Conservation (phyloP, 208 protist species). For the Acanthamoeba healyi region DNA sequence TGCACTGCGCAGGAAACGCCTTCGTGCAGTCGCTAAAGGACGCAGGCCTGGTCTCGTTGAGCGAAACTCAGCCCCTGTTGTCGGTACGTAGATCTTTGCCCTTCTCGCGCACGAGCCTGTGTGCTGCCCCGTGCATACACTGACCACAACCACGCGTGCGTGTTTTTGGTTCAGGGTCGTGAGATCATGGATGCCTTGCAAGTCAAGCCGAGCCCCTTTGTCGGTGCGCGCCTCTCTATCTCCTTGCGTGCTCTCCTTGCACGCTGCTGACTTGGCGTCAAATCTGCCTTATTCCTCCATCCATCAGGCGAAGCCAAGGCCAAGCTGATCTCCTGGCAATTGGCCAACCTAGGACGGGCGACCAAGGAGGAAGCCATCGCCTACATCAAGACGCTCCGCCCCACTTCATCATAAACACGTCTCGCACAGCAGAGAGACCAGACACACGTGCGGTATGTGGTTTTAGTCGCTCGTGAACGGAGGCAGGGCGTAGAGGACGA, state of each 20-base stretch:
- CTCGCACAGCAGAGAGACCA: too few relatives aligned
- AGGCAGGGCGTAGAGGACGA: neutral
- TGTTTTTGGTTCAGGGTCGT: neutral
- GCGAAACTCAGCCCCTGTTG: neutral
- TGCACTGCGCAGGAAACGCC: neutral
- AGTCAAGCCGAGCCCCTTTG: neutral
- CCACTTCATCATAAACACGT: too few relatives aligned
- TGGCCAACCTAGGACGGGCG: neutral
- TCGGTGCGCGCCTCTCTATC: neutral
- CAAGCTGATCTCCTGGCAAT: neutral
- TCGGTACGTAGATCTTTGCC: too few relatives aligned
- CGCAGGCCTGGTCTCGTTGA: neutral
- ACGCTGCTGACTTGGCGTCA: too few relatives aligned
- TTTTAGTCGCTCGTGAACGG: too few relatives aligned
- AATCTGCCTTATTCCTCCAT: too few relatives aligned
- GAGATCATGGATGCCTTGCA: neutral
- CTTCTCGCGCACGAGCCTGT: neutral
- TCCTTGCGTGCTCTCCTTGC: too few relatives aligned
- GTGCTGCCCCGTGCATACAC: neutral
- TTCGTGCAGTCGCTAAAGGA: neutral
- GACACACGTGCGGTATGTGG: too few relatives aligned
- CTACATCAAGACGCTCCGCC: too few relatives aligned
- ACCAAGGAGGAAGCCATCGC: constrained; percentile 24
- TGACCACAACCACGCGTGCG: too few relatives aligned
- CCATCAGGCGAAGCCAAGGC: neutral